Base-by-base conservation (phyloP, 192 early-diverging fungal genomes). In the Dispira simplex region DNA sequence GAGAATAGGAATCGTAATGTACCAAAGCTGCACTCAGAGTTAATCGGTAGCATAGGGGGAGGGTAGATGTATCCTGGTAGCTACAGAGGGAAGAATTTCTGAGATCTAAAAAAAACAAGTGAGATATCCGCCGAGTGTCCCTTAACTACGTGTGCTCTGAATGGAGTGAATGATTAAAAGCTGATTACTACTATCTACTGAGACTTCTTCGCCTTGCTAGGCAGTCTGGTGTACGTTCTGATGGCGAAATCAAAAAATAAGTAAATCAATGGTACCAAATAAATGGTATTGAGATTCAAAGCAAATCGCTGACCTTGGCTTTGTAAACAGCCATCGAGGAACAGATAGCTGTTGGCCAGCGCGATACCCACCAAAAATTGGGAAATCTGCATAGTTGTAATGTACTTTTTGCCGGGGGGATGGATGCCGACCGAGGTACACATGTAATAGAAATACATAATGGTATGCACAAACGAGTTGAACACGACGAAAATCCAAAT, bases 391-490 rank as follows among this genome's bases (percentile, higher is more conserved):
- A 90, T 77, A 54, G 71, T 67, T 21, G 91, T 93, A 58, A 93
- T 71, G 64, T 83, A 84, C 72, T 85, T 75, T 73, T 93, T 93
- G 54, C 86, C 84, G 18, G 88, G 88, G 46, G 86, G 86, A 68
- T 80, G 82, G 48, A 87, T 64, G 46, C 87, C 87, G 55, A 91
- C 54, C 48, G 81, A 83, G 12, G 88, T 89, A 55, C 79, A 72
- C 51, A 85, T 81, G 70, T 93, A 93, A 77, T 91, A 91, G 46
- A 69, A 71, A 73, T 91, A 93, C 89, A 93, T 93, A 58, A 93
- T 66, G 63, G 85, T 82, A 77, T 93, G 91, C 46, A 93, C 86
- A 63, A 90, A 88, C 18, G 88, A 89, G 77, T 93, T 93, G 77
- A 85, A 81, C 25, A 82, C 68, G 45, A 87, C 89, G 66, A 89